phyloP scores from a whole-genome alignment of 1,284 basidiomycete genomes.

The Ustilago cynodontis region DNA sequence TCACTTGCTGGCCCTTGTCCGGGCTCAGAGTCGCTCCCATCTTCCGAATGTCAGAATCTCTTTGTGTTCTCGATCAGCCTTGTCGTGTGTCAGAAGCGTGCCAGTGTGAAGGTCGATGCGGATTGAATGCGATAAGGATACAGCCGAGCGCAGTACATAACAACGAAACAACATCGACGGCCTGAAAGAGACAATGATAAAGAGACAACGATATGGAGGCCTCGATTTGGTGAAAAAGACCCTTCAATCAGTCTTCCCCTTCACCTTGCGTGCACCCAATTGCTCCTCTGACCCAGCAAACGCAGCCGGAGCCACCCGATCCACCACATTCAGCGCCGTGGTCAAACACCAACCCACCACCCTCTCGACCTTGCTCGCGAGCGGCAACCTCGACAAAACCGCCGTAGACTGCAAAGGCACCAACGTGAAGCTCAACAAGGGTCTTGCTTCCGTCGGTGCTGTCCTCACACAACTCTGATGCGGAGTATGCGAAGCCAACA shows the following conservation, averaged over 20 bases:
- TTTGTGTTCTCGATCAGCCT: background rate
- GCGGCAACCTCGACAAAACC: constrained; percentile 13
- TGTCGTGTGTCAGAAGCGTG: background rate
- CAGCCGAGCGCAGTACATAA: background rate
- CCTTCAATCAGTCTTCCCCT: background rate
- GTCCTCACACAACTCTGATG: constrained; percentile 35
- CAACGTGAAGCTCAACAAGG: constrained; percentile 7
- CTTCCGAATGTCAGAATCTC: background rate
- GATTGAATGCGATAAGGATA: constrained; percentile 3
- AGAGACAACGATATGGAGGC: background rate
- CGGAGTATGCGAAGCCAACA: constrained; percentile 30
- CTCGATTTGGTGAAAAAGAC: background rate
- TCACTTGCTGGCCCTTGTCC: constrained; percentile 35
- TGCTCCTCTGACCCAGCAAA: constrained; percentile 7
- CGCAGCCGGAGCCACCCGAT: constrained; percentile 22
- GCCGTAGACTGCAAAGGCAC: constrained; percentile 5
- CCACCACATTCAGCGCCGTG: constrained; percentile 11
- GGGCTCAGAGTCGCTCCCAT: constrained; percentile 35
- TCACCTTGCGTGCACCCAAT: constrained; percentile 11
- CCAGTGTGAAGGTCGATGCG: background rate
- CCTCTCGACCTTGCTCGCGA: constrained; percentile 10
- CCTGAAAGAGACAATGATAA: background rate
- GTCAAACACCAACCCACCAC: constrained; percentile 12
- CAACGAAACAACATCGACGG: too few species aligned
- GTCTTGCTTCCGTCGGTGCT: constrained; percentile 4